Conservation (phyloP, 78 protist genomes). For the Emiliania huxleyi region DNA sequence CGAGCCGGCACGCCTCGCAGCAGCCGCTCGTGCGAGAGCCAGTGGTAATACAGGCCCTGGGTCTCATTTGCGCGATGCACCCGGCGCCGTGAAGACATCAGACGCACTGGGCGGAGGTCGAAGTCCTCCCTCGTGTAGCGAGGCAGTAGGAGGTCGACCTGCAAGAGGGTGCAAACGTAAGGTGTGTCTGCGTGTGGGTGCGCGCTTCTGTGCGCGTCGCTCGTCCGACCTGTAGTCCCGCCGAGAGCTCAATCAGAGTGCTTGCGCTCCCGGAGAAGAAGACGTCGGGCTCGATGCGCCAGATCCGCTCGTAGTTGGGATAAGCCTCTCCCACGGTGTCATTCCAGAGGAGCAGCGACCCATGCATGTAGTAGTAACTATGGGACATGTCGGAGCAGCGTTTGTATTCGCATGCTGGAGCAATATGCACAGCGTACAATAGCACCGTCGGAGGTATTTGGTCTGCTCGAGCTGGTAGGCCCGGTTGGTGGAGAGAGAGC, state of each 20-base stretch:
- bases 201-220: too few relatives aligned
- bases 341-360: neutral
- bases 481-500: neutral
- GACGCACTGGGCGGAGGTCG: too few relatives aligned
- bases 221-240: too few relatives aligned
- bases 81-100: too few relatives aligned
- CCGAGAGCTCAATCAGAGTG: neutral
- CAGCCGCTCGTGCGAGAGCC: too few relatives aligned
- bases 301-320: neutral
- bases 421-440: neutral
- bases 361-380: neutral
- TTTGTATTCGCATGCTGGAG: neutral
- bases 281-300: neutral
- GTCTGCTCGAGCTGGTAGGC: neutral
- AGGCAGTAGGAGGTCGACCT: neutral
- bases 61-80: too few relatives aligned
- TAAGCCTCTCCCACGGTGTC: neutral
- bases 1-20: neutral
- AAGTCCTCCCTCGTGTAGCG: too few relatives aligned
- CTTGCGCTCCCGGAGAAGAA: neutral
- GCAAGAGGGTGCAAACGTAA: too few relatives aligned
- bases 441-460: neutral
- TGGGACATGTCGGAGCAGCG: neutral
- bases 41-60: too few relatives aligned
- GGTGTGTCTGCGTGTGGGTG: too few relatives aligned